Evolutionary conservation across 2,329 filamentous ascomycete species (phyloP), one percentile per base, ranked within the genome.

Genomic region (Huntiella savannae): DNA sequence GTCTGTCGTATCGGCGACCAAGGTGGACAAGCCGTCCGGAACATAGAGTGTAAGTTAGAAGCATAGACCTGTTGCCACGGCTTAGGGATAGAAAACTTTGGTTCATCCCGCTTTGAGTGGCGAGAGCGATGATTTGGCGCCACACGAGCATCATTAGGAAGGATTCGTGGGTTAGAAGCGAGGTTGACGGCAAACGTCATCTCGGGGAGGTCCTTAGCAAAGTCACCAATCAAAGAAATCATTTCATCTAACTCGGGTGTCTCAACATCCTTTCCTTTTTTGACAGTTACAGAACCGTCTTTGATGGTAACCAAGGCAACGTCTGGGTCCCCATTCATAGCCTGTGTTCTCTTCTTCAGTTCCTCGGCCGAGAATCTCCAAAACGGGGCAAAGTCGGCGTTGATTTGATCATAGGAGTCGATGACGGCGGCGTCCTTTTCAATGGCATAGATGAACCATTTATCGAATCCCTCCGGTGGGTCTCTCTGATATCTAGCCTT

Each of bases 171-270:
- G 53, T 83, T 75, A 49, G 85, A 79, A 54, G 81, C 73, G 15
- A 82, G 67, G 56, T 93, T 94, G 62, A 94, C 82, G 0, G 82
- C 81, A 15, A 94, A 62, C 52, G 85, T 75, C 82, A 94, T 87
- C 52, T 87, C 75, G 1, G 84, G 83, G 11, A 94, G 65, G 55
- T 80, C 74, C 52, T 77, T 63, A 1, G 77, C 70, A 54, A 93
- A 93, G 1, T 69, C 64, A 44, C 73, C 65, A 57, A 92, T 75
- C 72, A 91, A 82, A 3, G 70, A 69, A 5, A 74, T 64, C 0
- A 72, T 55, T n/a, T 62, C 60, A 11, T 67, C 59, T 35, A 74
- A 53, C 15, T 63, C 55, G 10, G 56, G 49, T 13, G 58, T 57
- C 16, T 64, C 55, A 0, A 53, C 54, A 3, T 57, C 56, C 39